Conservation (phyloP, 2,329 filamentous ascomycete genomes). For the Colletotrichum spinosum region DNA sequence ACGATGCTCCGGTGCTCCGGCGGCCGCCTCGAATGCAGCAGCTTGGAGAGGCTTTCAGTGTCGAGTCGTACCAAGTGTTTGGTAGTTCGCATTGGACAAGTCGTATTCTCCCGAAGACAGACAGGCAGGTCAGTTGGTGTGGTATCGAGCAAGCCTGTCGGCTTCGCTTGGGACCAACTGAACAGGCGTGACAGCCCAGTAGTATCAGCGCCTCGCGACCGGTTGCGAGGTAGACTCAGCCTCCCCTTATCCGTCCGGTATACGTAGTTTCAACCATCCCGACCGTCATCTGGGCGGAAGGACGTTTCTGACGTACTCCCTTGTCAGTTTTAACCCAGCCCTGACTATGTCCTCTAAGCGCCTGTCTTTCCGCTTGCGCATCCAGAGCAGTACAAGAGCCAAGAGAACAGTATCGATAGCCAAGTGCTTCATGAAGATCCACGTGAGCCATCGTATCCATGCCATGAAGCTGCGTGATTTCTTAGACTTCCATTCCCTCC, state of each 20-base stretch:
- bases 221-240: too few relatives aligned
- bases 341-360: slow-evolving; percentile 80
- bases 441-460: slow-evolving; percentile 79
- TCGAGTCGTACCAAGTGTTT: too few relatives aligned
- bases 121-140: neutral
- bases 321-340: slow-evolving; percentile 66
- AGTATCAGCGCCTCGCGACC: too few relatives aligned
- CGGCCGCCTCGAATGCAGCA: too few relatives aligned
- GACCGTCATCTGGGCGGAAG: slow-evolving; percentile 66
- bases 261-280: neutral
- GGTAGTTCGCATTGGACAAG: too few relatives aligned
- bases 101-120: too few relatives aligned
- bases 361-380: slow-evolving; percentile 77
- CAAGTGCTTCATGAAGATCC: slow-evolving; percentile 78
- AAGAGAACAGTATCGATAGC: slow-evolving; percentile 77
- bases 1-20: too few relatives aligned
- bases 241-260: neutral
- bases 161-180: slow-evolving; percentile 3
- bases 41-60: too few relatives aligned
- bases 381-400: slow-evolving; percentile 75
- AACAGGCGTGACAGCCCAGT: too few relatives aligned
- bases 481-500: slow-evolving; percentile 76
- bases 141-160: neutral
- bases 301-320: slow-evolving; percentile 70
- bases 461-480: slow-evolving; percentile 73